A percentile compares a stretch with the other conserved stretches of the same genome.
phyloP scores from a whole-genome alignment of 805 yeast species.

The Saccharomycopsis olivae region DNA sequence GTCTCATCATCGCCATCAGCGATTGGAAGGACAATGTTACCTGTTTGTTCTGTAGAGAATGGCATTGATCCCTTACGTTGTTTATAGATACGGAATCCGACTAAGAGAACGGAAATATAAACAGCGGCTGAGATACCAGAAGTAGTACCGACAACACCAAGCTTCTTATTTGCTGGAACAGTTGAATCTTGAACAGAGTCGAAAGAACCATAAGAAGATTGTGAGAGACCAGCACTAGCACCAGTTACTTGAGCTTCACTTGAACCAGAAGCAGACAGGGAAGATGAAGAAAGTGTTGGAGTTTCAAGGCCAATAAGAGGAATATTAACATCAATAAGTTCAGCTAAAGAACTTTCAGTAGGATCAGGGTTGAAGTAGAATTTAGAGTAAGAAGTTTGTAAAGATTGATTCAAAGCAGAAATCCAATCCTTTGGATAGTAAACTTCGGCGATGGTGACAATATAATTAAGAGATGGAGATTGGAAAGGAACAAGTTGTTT shows the following conservation, averaged over 20 bases:
- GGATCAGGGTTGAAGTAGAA: slow-evolving; percentile 53
- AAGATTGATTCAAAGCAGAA: slow-evolving; percentile 20
- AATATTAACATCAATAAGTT: slow-evolving; percentile 61
- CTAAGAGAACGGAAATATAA: slow-evolving; percentile 19
- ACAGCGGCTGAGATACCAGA: slow-evolving; percentile 19
- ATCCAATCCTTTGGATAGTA: slow-evolving; percentile 59
- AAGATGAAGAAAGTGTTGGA: slow-evolving; percentile 4
- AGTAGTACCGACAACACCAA: slow-evolving; percentile 33
- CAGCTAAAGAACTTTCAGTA: slow-evolving; percentile 46
- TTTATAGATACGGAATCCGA: slow-evolving; percentile 24
- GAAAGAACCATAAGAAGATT: slow-evolving; percentile 17
- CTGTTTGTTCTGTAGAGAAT: slow-evolving; percentile 15
- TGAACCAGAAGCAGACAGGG: slow-evolving; percentile 3
- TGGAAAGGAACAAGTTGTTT: slow-evolving; percentile 67
- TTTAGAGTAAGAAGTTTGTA: slow-evolving; percentile 32
- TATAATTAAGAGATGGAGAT: slow-evolving; percentile 44
- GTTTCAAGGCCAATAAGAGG: slow-evolving; percentile 39
- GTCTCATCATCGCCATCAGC: slow-evolving; percentile 14
- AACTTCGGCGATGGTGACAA: slow-evolving; percentile 81
- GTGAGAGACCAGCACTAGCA: slow-evolving; percentile 18
- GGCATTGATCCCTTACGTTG: slow-evolving; percentile 19
- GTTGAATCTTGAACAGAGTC: slow-evolving; percentile 22
- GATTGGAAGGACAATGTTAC: slow-evolving; percentile 16
- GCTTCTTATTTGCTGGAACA: slow-evolving; percentile 24
- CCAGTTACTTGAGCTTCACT: slow-evolving; percentile 14